Evolutionary conservation across 108 stramenopile genomes (phyloP).

Genomic region (Hondaea fermentalgiana): DNA sequence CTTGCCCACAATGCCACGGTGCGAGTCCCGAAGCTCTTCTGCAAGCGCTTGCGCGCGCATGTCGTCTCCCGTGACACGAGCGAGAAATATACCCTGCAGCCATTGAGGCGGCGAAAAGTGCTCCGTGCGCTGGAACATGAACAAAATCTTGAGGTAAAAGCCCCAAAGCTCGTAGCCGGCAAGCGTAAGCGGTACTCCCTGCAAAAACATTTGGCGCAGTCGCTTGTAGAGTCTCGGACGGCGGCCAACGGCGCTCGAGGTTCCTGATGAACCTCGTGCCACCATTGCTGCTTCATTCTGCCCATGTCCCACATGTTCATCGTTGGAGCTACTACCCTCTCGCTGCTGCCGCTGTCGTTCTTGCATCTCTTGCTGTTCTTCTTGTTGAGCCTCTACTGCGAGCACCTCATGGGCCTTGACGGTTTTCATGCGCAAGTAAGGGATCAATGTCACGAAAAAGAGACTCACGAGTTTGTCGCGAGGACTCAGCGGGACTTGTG

Average conservation of each 20-base stretch:
- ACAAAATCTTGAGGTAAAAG: neutral
- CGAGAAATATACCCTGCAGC: neutral
- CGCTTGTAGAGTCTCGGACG: neutral
- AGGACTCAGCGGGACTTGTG: neutral
- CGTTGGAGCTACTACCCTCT: neutral
- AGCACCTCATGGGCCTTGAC: neutral
- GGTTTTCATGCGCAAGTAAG: neutral
- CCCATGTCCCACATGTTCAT: neutral
- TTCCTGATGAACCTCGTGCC: neutral
- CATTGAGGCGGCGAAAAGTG: slow-evolving; percentile 2
- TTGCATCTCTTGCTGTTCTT: neutral
- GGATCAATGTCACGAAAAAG: neutral
- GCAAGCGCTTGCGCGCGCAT: neutral
- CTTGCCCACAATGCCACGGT: neutral
- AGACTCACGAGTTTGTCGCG: neutral
- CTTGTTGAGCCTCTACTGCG: neutral
- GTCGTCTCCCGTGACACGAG: neutral
- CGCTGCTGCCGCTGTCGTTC: neutral
- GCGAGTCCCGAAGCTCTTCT: neutral
- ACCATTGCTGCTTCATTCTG: neutral
- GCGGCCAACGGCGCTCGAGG: too few relatives aligned
- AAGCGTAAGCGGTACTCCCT: neutral
- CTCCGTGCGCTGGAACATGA: neutral
- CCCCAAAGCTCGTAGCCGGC: neutral
- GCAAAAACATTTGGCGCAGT: neutral